Conservation (phyloP, 2,329 filamentous ascomycete genomes). For the Colletotrichum theobromicola region DNA sequence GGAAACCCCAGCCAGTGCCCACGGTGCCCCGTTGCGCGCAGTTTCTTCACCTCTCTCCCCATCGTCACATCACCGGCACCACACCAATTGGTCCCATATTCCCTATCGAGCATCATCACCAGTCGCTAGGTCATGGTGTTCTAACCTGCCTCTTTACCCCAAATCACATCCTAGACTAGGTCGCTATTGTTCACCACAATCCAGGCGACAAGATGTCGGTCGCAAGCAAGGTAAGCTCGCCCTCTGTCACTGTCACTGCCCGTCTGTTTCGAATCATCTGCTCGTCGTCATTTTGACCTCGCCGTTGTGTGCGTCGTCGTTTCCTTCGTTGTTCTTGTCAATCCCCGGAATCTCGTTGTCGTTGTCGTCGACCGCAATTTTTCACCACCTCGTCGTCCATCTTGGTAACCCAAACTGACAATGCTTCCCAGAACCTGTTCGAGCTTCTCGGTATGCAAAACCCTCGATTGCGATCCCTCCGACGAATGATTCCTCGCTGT, state of each 20-base stretch:
- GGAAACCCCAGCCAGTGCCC: background rate
- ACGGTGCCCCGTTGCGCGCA: conserved; percentile 23
- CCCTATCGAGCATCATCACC: conserved; percentile 22
- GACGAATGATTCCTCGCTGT: conserved; percentile 16
- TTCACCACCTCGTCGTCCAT: background rate
- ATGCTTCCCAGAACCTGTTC: conserved; percentile 79
- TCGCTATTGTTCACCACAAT: conserved; percentile 27
- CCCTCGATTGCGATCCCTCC: conserved; percentile 26
- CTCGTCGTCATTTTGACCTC: background rate
- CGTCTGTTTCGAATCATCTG: background rate
- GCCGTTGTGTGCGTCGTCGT: background rate
- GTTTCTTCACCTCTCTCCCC: conserved; percentile 23
- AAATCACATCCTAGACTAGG: conserved; percentile 25
- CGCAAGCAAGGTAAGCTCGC: conserved; percentile 24
- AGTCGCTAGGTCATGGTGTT: conserved; percentile 24
- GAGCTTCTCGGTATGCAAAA: conserved; percentile 90
- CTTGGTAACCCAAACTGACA: background rate
- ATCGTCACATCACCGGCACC: conserved; percentile 22
- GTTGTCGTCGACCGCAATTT: background rate
- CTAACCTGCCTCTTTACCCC: conserved; percentile 25
- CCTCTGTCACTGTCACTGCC: background rate
- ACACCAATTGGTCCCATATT: conserved; percentile 21
- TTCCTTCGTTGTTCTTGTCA: background rate
- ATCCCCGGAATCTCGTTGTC: background rate
- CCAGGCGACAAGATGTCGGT: conserved; percentile 28